Conservation (phyloP, 2,329 filamentous ascomycete genomes). For the Fusarium chaquense region DNA sequence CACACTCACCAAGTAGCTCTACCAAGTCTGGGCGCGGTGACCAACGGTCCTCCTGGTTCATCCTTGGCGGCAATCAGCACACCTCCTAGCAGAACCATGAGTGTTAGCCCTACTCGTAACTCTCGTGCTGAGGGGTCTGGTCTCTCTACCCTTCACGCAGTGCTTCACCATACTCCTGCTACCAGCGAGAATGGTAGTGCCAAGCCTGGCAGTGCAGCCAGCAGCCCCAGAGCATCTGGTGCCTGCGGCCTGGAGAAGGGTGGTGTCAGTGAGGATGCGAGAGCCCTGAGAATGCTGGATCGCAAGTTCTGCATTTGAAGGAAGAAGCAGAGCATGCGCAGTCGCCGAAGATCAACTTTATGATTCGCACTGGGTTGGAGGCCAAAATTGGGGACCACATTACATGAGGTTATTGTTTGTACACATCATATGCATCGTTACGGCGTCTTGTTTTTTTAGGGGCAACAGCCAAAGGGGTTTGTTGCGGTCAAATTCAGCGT, state of each 20-base stretch:
- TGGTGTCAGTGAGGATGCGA: slow-evolving; percentile 71
- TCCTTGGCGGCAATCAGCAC: slow-evolving; percentile 53
- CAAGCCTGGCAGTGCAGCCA: slow-evolving; percentile 59
- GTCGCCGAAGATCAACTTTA: not conserved
- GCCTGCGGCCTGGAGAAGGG: slow-evolving; percentile 49
- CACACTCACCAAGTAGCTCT: slow-evolving; percentile 59
- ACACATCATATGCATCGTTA: slow-evolving; percentile 44
- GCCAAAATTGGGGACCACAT: not conserved
- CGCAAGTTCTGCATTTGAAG: slow-evolving; percentile 61
- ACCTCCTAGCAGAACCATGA: slow-evolving; percentile 60
- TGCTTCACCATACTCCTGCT: slow-evolving; percentile 64
- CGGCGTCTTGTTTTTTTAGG: slow-evolving; percentile 45
- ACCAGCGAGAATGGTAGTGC: slow-evolving; percentile 61
- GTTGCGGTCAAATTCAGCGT: slow-evolving; percentile 44
- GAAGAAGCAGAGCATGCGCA: not conserved
- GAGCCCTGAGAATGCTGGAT: slow-evolving; percentile 75
- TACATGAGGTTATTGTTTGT: slow-evolving; percentile 26
- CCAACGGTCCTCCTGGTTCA: slow-evolving; percentile 45
- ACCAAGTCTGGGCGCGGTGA: slow-evolving; percentile 56
- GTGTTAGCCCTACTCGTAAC: slow-evolving; percentile 62
- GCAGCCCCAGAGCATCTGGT: slow-evolving; percentile 51
- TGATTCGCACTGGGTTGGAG: not conserved
- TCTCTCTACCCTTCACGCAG: slow-evolving; percentile 60
- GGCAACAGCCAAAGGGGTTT: slow-evolving; percentile 36
- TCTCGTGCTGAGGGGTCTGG: slow-evolving; percentile 56